phyloP scores from a whole-genome alignment of 257 asterid genomes.

The Dorcoceras hygrometricum region DNA sequence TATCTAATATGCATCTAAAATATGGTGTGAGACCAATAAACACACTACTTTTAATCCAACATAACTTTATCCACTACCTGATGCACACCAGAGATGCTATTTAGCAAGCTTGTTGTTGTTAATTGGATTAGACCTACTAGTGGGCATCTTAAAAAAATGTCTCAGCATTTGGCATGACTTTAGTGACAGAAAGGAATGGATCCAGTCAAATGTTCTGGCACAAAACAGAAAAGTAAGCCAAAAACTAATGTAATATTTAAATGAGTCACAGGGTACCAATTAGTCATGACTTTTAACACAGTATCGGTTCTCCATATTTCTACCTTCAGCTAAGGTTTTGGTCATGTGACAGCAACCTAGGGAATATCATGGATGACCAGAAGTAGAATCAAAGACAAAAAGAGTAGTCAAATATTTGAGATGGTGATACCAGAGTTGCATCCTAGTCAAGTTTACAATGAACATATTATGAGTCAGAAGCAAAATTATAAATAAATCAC shows the following conservation, averaged over 20 bases:
- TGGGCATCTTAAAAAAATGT: no score
- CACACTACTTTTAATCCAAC: background rate
- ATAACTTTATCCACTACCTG: background rate
- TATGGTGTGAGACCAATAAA: background rate
- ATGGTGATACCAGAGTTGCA: background rate
- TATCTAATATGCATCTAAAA: background rate
- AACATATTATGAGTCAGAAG: slow-evolving; percentile 2
- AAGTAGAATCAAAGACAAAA: background rate
- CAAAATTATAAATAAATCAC: slow-evolving; percentile 12
- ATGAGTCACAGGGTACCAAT: background rate
- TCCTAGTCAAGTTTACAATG: background rate
- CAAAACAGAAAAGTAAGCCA: background rate
- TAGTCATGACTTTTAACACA: background rate
- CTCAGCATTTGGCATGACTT: background rate
- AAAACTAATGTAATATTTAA: no score
- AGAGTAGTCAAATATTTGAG: background rate
- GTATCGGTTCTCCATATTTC: background rate
- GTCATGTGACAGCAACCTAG: background rate
- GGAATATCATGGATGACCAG: background rate
- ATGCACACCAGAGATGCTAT: background rate
- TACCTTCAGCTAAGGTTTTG: background rate
- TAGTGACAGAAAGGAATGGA: background rate
- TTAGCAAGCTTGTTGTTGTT: background rate
- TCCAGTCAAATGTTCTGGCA: background rate
- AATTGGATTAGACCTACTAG: background rate